Conservation (phyloP, 163 green algal species). For the Trebouxia gelatinosa region DNA sequence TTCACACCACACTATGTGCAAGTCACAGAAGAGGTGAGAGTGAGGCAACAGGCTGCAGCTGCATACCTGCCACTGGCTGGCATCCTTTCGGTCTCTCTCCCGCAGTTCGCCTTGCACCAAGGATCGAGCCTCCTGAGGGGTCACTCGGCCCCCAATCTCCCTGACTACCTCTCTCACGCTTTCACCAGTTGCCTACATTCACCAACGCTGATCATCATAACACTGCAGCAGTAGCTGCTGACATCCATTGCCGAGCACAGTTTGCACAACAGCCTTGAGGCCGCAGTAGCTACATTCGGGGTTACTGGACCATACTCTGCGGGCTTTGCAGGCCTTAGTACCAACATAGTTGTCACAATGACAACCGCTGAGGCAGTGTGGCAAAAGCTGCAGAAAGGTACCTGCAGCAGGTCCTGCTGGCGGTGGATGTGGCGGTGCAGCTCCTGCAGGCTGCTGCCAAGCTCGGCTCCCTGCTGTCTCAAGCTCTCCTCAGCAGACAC, state of each 20-base stretch:
- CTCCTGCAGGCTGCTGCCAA: background rate
- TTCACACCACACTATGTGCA: too few relatives aligned
- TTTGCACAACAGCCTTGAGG: too few relatives aligned
- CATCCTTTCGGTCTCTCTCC: background rate
- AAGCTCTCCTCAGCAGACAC: background rate
- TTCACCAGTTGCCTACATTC: slow-evolving; percentile 2
- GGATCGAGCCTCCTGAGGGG: background rate
- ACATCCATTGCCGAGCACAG: too few relatives aligned
- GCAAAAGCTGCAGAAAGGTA: too few relatives aligned
- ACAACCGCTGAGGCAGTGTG: too few relatives aligned
- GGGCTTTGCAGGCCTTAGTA: too few relatives aligned
- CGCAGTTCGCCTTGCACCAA: background rate
- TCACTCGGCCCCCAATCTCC: background rate
- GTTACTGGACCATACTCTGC: too few relatives aligned
- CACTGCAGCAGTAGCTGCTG: too few relatives aligned
- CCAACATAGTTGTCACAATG: too few relatives aligned
- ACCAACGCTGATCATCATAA: background rate
- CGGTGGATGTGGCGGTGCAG: slow-evolving; percentile 5
- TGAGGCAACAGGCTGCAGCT: too few relatives aligned
- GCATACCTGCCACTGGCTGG: slow-evolving; percentile 20
- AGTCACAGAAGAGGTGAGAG: too few relatives aligned
- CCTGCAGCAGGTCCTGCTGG: slow-evolving; percentile 13
- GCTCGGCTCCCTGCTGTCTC: background rate
- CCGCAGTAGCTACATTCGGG: too few relatives aligned
- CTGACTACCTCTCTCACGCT: background rate